Conservation (phyloP, 2,329 filamentous ascomycete genomes). For the Gyromitra esculenta region DNA sequence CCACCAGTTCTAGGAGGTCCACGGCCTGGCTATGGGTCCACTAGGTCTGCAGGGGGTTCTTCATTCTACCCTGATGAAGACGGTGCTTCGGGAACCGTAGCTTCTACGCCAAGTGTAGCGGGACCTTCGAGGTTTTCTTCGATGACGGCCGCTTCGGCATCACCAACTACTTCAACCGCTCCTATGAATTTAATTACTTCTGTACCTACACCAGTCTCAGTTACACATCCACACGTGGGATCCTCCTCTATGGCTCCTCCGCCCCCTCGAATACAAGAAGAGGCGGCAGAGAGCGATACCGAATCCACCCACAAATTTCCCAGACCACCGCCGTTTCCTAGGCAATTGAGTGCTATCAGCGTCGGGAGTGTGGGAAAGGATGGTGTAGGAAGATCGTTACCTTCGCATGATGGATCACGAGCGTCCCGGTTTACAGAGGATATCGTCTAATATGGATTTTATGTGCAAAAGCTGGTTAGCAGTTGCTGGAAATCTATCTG, state of each 20-base stretch:
- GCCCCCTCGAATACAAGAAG: conserved; percentile 43
- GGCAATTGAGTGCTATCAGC: conserved; percentile 46
- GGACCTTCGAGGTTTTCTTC: conserved; percentile 51
- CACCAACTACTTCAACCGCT: conserved; percentile 43
- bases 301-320: conserved; percentile 41
- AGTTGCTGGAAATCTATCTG: conserved; percentile 21
- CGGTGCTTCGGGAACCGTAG: conserved; percentile 41
- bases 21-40: conserved; percentile 46
- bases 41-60: conserved; percentile 50
- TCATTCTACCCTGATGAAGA: conserved; percentile 52
- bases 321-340: conserved; percentile 30
- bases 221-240: conserved; percentile 24
- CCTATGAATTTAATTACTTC: conserved; percentile 33
- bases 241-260: conserved; percentile 45
- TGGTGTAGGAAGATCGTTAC: conserved; percentile 54
- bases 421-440: conserved; percentile 55
- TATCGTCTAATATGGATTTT: conserved; percentile 51
- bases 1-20: conserved; percentile 67
- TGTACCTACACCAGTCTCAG: conserved; percentile 27
- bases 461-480: conserved; percentile 33
- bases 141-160: conserved; percentile 40
- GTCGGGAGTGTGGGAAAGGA: conserved; percentile 50
- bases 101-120: conserved; percentile 38
- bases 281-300: conserved; percentile 38
- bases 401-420: conserved; percentile 55